Base-by-base conservation (phyloP, 805 yeast genomes). In the Cyberlindnera nakhonratchasimensis region DNA sequence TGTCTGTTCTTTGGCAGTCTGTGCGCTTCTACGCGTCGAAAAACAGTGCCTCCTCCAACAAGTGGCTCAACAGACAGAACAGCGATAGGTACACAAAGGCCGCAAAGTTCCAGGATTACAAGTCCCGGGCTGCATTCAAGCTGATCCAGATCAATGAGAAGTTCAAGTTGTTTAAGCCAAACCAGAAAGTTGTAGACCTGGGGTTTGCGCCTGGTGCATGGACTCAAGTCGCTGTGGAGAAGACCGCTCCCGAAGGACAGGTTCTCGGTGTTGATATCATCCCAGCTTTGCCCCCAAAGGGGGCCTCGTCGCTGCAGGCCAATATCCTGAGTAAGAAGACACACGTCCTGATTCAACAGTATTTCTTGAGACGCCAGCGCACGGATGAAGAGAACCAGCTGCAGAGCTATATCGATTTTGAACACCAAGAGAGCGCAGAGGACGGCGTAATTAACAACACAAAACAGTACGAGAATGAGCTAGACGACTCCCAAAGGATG, bases 181-280 rank as follows among this genome's bases (percentile, higher is more conserved):
- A 78, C 0, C 71, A 66, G 50, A 75, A 79, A 32, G 84, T 93
- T 1, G 78, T 93, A 5, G 99, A 93, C 65, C 66, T 93, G 34
- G 96, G 96, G 0, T 89, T 80, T 61, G 95, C 96, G 0, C 96
- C 96, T 0, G 96, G 96, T 0, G 89, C 96, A 3, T 88, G 96
- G 96, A 77, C 91, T 8, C 96, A 88, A 58, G 90, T 87, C 1
- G 90, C 91, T 0, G 64, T 74, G 8, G 76, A 75, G 40, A 61
- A 74, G 42, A 71, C 79, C 2, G 55, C 61, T 16, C 71, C 72
- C 1, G 57, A 65, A 2, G 82, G 88, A 1, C 66, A 71, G 17
- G 77, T 88, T 4, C 58, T 88, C 11, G 96, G 96, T 5, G 86
- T 89, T 10, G 96, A 93, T 63, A 70, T 93, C 25, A 69, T 91